Evolutionary conservation across 169 alveolate species (phyloP), one percentile per base, ranked within the genome.

Genomic region (Plasmodium relictum): DNA sequence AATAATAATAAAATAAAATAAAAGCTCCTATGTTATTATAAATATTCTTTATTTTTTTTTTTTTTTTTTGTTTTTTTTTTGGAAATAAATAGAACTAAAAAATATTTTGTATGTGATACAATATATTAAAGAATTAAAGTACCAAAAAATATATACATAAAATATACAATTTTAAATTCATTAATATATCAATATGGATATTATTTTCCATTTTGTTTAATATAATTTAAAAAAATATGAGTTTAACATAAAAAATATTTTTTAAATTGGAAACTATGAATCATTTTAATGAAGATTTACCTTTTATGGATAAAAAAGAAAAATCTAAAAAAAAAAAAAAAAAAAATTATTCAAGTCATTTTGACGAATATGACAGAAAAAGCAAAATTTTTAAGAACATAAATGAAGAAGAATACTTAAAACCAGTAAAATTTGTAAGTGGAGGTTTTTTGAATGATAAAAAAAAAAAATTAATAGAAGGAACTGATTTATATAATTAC

Each of bases 361-460:
- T 42, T 16, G 66, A 39, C 14, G 39, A 44, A 14, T 18, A 59
- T 16, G 39, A 62, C 12, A 68, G 68, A 59, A 52, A 44, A 50
- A 50, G 59, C n/a, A 58, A 48, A 9, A 66, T 5, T 42, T 74
- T 42, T 50, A 61, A 24, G 44, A 48, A 62, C 61, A 58, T 76
- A 62, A 31, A 80, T 44, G 83, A 20, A 24, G 66, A 80, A 41
- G 61, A 80, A 39, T 52, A 66, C 44, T 26, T 80, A 18, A 80
- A 80, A 54, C 90, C 90, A 50, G 90, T 80, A 41, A 44, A 52
- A 66, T 80, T 80, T 48, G 83, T 80, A 22, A 80, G 90, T 80
- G 90, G 63, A 4, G 90, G 90, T 10, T 80, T 80, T 66, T 48
- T 80, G 31, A 80, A 80, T 26, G 24, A 56, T 54, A 68, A 52